phyloP scores from a whole-genome alignment of 352 stramenopile species.

The Phytophthora fragariaefolia region DNA sequence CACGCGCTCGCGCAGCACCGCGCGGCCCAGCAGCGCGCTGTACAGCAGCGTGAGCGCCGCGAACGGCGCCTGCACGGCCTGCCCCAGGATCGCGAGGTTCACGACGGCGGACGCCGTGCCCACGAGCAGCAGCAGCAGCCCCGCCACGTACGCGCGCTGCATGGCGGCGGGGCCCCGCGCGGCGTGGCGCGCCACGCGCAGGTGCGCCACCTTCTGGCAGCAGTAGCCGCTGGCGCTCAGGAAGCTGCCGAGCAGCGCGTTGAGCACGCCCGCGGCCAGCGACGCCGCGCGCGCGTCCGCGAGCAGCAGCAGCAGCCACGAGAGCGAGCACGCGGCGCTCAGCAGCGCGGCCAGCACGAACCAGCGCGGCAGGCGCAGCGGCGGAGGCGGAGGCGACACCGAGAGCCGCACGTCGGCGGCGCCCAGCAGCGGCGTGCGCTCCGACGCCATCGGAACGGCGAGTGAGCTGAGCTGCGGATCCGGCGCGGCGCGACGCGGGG shows the following conservation, averaged over 20 bases:
- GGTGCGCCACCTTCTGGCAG: constrained; percentile 80
- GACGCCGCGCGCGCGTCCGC: constrained; percentile 47
- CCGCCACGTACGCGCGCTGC: constrained; percentile 62
- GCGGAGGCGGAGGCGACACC: not conserved
- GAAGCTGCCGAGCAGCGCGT: constrained; percentile 78
- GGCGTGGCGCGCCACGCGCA: constrained; percentile 55
- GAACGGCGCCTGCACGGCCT: constrained; percentile 82
- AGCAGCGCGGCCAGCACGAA: constrained; percentile 48
- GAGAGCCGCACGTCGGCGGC: constrained; percentile 22
- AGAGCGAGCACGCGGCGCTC: constrained; percentile 51
- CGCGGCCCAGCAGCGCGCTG: constrained; percentile 69
- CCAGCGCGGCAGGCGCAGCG: constrained; percentile 54
- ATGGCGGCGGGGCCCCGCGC: constrained; percentile 64
- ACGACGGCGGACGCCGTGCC: constrained; percentile 76
- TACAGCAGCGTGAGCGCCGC: constrained; percentile 84
- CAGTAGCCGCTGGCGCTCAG: constrained; percentile 82
- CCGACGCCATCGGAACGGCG: too few relatives aligned
- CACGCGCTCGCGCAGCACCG: constrained; percentile 68
- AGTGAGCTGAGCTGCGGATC: too few relatives aligned
- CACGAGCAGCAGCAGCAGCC: constrained; percentile 64
- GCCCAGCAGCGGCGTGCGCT: constrained; percentile 42
- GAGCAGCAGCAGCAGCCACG: constrained; percentile 64
- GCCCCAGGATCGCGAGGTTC: constrained; percentile 77
- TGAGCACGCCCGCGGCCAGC: constrained; percentile 72
- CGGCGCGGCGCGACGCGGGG: too few relatives aligned